Evolutionary conservation across 768 basidiomycete genomes (phyloP).

Genomic region (Amanita rimosa): DNA sequence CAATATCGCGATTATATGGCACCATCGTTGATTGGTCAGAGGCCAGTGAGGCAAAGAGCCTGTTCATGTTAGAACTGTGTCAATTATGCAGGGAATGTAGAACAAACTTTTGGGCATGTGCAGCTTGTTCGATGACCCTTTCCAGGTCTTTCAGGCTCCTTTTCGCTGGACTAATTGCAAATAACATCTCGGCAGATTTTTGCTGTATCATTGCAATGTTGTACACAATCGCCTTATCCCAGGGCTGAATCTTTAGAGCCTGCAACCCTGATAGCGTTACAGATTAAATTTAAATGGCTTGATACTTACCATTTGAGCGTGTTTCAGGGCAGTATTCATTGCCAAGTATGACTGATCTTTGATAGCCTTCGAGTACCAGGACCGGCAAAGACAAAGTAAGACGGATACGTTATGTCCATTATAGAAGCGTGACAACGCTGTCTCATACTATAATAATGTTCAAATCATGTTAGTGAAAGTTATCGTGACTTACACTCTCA

Average conservation of each 20-base stretch:
- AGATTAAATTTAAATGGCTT: neutral
- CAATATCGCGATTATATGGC: constrained; percentile 80
- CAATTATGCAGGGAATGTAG: neutral
- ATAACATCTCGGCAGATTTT: constrained; percentile 86
- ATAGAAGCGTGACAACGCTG: constrained; percentile 74
- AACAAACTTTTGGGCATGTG: constrained; percentile 75
- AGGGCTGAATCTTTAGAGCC: constrained; percentile 79
- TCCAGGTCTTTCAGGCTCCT: constrained; percentile 75
- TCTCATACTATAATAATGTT: constrained; percentile 61
- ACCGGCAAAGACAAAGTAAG: constrained; percentile 77
- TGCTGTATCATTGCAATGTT: constrained; percentile 99
- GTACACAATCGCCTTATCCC: constrained; percentile 84
- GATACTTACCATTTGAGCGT: constrained; percentile 60
- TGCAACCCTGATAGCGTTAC: constrained; percentile 18
- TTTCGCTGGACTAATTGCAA: constrained; percentile 60
- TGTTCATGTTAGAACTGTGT: constrained; percentile 17
- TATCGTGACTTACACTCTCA: constrained; percentile 61
- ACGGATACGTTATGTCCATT: constrained; percentile 62
- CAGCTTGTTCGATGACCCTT: constrained; percentile 67
- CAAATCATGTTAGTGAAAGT: neutral
- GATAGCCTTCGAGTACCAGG: constrained; percentile 91
- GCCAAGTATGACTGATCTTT: constrained; percentile 76
- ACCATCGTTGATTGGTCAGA: constrained; percentile 55
- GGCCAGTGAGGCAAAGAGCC: constrained; percentile 78
- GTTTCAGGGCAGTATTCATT: constrained; percentile 78